Evolutionary conservation across 495 filamentous ascomycete genomes (phyloP), one percentile per base, ranked within the genome.

Genomic region (Aspergillus funiculosus): DNA sequence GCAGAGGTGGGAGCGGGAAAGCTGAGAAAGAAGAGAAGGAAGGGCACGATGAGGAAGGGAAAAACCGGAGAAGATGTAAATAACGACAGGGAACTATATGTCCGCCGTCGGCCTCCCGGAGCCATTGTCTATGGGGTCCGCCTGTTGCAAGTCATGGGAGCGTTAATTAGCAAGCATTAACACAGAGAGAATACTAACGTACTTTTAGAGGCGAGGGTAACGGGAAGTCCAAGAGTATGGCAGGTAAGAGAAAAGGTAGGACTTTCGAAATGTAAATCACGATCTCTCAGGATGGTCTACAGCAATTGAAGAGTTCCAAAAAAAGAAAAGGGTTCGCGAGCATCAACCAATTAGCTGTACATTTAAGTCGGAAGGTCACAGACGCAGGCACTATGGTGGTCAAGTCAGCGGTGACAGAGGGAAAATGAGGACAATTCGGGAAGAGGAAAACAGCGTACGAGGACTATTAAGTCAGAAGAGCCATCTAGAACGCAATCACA

Each of bases 1-100:
- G 78, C 77, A 10, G 80, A 74, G 24, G 78, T 80, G 58, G 75
- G 72, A 34, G 72, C 66, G n/a, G 74, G 65, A 45, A 84, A 75
- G 36, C 78, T 66, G 46, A 80, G 60, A 32, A 83, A 59, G 46
- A 81, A 73, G 15, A 76, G 55, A 17, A 82, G 59, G 45, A 79
- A 67, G 2, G 66, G 67, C 5, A 71, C 48, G 32, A 71, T 37
- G 1, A 65, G 35, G 49, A 68, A 41, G 10, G 68, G 67, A 32
- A 72, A 45, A 26, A 74, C 45, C 17, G 68, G 63, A 20, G 64
- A 66, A 39, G 56, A 58, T 19, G 61, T 30, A 21, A 57, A 20
- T 13, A 52, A 19, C 15, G 19, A 39, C 21, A 49, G 39, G 22
- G 48, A 45, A 15, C 24, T 34, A 35, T 50, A 48, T 50, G 56